phyloP scores from a whole-genome alignment of 768 basidiomycete genomes.

The Amanita muscaria region DNA sequence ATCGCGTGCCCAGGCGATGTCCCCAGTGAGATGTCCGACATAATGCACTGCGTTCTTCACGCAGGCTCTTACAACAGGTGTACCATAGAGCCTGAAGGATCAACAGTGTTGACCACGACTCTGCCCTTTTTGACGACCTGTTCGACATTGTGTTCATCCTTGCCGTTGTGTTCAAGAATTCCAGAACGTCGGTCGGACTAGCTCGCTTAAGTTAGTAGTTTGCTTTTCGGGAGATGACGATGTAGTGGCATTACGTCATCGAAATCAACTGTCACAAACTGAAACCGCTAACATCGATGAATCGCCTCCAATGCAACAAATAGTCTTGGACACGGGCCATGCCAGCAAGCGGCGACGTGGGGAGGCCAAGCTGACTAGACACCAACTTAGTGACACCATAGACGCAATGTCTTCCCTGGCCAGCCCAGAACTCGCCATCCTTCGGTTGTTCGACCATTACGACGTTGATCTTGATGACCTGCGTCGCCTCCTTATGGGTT shows the following conservation, averaged over 20 bases:
- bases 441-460: slow-evolving; percentile 8
- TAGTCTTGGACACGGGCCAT: no score
- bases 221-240: slow-evolving; percentile 57
- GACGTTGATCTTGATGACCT: slow-evolving; percentile 9
- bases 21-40: slow-evolving; percentile 78
- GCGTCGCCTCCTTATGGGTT: slow-evolving; percentile 6
- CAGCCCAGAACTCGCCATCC: slow-evolving; percentile 10
- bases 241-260: no score
- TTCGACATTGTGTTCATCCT: slow-evolving; percentile 43
- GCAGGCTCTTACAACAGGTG: slow-evolving; percentile 70
- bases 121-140: slow-evolving; percentile 44
- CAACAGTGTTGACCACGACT: slow-evolving; percentile 71
- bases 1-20: slow-evolving; percentile 54
- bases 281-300: no score
- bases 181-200: slow-evolving; percentile 37
- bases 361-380: slow-evolving; percentile 2
- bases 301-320: no score
- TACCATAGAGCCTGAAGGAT: slow-evolving; percentile 65
- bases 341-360: slow-evolving; percentile 7
- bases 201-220: slow-evolving; percentile 47
- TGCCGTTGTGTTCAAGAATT: slow-evolving; percentile 51
- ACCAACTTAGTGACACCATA: slow-evolving; percentile 3
- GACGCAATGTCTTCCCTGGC: slow-evolving; percentile 7
- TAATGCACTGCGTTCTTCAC: slow-evolving; percentile 71
- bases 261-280: no score